Conservation (phyloP, 208 protist genomes). For the Leishmania major region DNA sequence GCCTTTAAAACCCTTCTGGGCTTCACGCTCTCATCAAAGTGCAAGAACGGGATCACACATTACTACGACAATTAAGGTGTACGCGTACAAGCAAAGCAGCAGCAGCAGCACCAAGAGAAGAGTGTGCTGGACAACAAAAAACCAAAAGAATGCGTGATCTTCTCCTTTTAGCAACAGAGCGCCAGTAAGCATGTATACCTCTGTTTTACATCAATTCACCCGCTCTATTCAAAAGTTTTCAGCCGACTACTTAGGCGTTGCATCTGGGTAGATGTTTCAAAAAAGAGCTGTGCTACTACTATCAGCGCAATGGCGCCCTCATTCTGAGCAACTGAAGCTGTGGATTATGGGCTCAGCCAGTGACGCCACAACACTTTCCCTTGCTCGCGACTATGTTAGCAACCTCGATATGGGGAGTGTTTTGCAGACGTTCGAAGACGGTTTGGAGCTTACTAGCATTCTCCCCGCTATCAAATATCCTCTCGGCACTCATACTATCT, state of each 20-base stretch:
- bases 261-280: slow-evolving; percentile 12
- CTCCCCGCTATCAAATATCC: slow-evolving; percentile 29
- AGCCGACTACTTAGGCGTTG: neutral
- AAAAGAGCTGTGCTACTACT: slow-evolving; percentile 1
- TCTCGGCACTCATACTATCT: slow-evolving; percentile 13
- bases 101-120: neutral
- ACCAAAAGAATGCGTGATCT: neutral
- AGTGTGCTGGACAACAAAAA: neutral
- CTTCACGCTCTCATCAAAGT: neutral
- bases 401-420: slow-evolving; percentile 25
- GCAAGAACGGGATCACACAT: neutral
- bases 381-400: slow-evolving; percentile 30
- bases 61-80: neutral
- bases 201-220: neutral
- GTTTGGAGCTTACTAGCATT: slow-evolving; percentile 24
- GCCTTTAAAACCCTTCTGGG: neutral
- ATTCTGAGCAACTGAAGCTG: slow-evolving; percentile 65
- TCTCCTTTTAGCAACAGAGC: neutral
- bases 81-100: neutral
- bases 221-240: neutral
- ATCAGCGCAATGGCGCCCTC: slow-evolving; percentile 53
- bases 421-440: slow-evolving; percentile 31
- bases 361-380: slow-evolving; percentile 23
- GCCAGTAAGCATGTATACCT: neutral
- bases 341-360: slow-evolving; percentile 47